Conservation (phyloP, 345 rosid species). For the Syzygium oleosum region DNA sequence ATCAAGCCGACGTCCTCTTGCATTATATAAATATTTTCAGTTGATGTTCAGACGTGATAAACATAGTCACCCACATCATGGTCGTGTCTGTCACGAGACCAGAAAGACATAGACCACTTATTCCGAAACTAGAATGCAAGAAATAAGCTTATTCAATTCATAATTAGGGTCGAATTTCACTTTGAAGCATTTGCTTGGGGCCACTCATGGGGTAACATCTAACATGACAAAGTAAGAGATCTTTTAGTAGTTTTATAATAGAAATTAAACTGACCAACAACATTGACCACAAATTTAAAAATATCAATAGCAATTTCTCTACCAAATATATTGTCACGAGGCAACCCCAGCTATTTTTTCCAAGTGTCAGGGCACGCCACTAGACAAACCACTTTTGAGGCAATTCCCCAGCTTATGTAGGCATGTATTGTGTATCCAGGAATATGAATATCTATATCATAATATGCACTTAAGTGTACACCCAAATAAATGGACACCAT, state of each 20-base stretch:
- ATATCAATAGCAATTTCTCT: neutral
- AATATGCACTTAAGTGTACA: neutral
- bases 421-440: neutral
- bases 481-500: neutral
- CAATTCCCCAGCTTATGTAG: neutral
- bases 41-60: neutral
- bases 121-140: neutral
- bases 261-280: neutral
- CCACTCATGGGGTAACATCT: neutral
- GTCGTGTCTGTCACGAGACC: neutral
- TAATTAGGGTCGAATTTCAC: neutral
- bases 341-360: neutral
- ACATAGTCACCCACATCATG: neutral
- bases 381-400: neutral
- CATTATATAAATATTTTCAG: neutral
- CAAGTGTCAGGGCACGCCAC: neutral
- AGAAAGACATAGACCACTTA: neutral
- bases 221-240: neutral
- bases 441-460: neutral
- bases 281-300: neutral
- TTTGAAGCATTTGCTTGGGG: neutral
- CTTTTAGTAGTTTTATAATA: neutral
- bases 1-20: neutral
- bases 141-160: neutral
- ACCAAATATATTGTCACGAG: neutral